These are phyloP conservation scores for Cryptococcus wingfieldii DNA, from an alignment of 1,284 basidiomycete species.

Conservation along the genomic window DNA sequence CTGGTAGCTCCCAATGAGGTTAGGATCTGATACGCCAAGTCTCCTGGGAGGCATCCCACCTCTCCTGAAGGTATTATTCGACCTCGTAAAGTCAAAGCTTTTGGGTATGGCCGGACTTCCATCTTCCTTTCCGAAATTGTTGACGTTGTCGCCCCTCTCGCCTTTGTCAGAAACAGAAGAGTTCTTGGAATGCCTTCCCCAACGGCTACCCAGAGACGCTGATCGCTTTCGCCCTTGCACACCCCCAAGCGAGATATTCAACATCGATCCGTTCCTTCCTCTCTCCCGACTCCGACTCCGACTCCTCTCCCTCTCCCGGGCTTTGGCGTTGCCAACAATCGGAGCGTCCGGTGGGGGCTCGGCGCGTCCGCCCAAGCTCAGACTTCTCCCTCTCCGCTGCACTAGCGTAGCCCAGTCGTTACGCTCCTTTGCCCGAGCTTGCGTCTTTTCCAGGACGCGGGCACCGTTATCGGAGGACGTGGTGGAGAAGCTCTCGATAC, in stretches of 20 bases:
- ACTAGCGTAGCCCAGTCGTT: conserved; percentile 30
- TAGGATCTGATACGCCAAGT: not conserved
- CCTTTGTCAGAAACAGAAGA: not conserved
- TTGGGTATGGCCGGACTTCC: not conserved
- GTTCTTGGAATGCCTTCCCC: not conserved
- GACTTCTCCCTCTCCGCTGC: conserved; percentile 20
- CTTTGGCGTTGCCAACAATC: conserved; percentile 23
- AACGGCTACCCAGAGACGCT: conserved; percentile 8
- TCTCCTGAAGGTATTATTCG: not conserved
- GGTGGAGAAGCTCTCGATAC: not conserved
- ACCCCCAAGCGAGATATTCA: not conserved
- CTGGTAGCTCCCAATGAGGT: not conserved
- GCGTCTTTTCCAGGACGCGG: conserved; percentile 18
- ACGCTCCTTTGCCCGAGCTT: conserved; percentile 20
- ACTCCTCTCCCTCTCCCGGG: conserved; percentile 16
- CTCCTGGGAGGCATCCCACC: not conserved
- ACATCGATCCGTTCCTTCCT: conserved; percentile 8
- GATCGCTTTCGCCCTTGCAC: conserved; percentile 10
- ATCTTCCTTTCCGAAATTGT: not conserved
- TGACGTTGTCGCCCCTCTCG: not conserved
- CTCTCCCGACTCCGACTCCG: conserved; percentile 8
- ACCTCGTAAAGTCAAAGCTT: conserved; percentile 6
- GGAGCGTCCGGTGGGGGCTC: conserved; percentile 19
- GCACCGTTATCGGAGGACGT: conserved; percentile 1
- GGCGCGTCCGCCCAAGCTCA: conserved; percentile 19